These are phyloP conservation scores for Cyclocybe cylindracea DNA, from an alignment of 768 basidiomycete species.

Conservation along the genomic window DNA sequence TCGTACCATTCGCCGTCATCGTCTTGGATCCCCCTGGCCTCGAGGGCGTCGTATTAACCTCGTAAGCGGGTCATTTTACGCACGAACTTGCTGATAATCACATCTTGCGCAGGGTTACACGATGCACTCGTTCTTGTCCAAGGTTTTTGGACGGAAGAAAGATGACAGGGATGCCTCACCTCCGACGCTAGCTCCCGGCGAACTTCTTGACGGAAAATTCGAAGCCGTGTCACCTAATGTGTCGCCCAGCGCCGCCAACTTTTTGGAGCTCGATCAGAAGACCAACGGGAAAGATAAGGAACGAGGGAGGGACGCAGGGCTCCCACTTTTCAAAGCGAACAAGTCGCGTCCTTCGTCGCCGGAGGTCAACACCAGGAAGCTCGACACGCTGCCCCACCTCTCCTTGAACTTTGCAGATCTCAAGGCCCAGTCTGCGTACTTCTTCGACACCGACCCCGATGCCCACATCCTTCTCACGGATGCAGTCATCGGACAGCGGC, in stretches of 20 bases:
- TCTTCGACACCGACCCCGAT: constrained; percentile 62
- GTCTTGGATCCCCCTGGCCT: constrained; percentile 15
- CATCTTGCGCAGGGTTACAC: constrained; percentile 28
- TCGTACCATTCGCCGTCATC: constrained; percentile 10
- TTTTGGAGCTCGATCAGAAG: constrained; percentile 34
- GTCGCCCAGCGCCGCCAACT: constrained; percentile 40
- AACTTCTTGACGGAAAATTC: constrained; percentile 73
- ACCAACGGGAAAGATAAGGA: constrained; percentile 26
- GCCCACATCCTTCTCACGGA: constrained; percentile 49
- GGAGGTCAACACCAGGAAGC: constrained; percentile 33
- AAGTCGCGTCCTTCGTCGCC: constrained; percentile 40
- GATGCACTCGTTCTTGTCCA: constrained; percentile 74
- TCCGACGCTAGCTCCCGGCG: constrained; percentile 30
- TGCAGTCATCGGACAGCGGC: constrained; percentile 53
- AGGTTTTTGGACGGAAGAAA: constrained; percentile 77
- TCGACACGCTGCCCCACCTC: constrained; percentile 50
- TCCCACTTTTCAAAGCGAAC: constrained; percentile 50
- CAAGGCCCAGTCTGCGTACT: constrained; percentile 50
- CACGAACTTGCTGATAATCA: neutral
- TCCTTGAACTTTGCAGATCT: constrained; percentile 61
- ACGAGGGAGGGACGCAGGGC: constrained; percentile 35
- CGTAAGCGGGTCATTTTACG: constrained; percentile 14
- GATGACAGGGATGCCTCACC: constrained; percentile 51
- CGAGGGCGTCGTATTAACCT: constrained; percentile 18
- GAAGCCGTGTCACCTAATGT: constrained; percentile 62